These are phyloP conservation scores for Xylariaceae sp. DNA, from an alignment of 2,329 filamentous ascomycete species.

Conservation along the genomic window DNA sequence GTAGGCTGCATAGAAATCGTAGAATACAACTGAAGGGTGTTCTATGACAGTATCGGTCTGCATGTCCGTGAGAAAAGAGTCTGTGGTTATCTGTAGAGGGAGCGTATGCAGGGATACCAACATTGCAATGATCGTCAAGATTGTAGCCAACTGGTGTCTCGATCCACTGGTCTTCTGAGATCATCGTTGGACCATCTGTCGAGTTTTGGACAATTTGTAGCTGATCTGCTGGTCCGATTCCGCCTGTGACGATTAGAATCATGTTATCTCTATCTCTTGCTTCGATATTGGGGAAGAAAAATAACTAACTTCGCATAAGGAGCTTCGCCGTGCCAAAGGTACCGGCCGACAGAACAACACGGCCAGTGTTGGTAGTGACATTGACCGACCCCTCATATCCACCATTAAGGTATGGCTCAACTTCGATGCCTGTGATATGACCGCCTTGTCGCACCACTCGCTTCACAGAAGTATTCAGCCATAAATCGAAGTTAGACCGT, in stretches of 20 bases:
- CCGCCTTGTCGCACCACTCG: slow-evolving; percentile 61
- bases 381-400: slow-evolving; percentile 59
- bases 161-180: slow-evolving; percentile 50
- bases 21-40: slow-evolving; percentile 48
- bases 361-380: slow-evolving; percentile 54
- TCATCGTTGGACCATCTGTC: slow-evolving; percentile 48
- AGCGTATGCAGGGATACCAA: slow-evolving; percentile 14
- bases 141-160: slow-evolving; percentile 56
- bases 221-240: slow-evolving; percentile 63
- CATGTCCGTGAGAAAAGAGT: slow-evolving; percentile 4
- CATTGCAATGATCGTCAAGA: slow-evolving; percentile 53
- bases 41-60: slow-evolving; percentile 45
- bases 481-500: slow-evolving; percentile 62
- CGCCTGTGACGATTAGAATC: slow-evolving; percentile 23
- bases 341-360: slow-evolving; percentile 65
- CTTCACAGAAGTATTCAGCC: slow-evolving; percentile 62
- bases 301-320: slow-evolving; percentile 57
- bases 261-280: not conserved
- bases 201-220: slow-evolving; percentile 49
- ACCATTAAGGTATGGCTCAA: slow-evolving; percentile 50
- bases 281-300: not conserved
- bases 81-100: no score
- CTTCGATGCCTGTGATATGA: slow-evolving; percentile 62
- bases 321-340: slow-evolving; percentile 68
- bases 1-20: slow-evolving; percentile 63